phyloP scores from a whole-genome alignment of 2,329 filamentous ascomycete genomes.

The Blastomyces percursus region DNA sequence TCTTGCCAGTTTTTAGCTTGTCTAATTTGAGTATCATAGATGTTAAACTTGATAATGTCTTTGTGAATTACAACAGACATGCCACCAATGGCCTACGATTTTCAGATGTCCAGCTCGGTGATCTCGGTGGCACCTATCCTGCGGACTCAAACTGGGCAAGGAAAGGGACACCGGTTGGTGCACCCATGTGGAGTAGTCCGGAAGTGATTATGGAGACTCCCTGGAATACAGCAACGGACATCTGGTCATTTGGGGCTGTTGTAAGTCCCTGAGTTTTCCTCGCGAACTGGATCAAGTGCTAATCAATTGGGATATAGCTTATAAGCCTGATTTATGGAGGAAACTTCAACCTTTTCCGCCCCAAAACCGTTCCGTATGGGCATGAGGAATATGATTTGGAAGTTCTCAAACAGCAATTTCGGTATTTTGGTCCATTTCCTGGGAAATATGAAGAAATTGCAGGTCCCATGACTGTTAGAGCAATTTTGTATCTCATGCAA shows the following conservation, averaged over 20 bases:
- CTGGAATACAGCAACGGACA: slow-evolving; percentile 16
- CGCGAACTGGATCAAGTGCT: neutral
- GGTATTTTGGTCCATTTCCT: slow-evolving; percentile 17
- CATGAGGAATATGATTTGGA: slow-evolving; percentile 17
- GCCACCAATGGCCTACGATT: slow-evolving; percentile 11
- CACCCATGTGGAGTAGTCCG: slow-evolving; percentile 10
- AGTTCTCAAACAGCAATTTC: slow-evolving; percentile 16
- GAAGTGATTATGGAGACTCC: slow-evolving; percentile 15
- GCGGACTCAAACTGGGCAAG: slow-evolving; percentile 12
- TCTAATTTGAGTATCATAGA: slow-evolving; percentile 8
- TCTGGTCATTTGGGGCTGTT: slow-evolving; percentile 17
- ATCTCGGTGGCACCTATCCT: slow-evolving; percentile 14
- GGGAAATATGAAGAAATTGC: slow-evolving; percentile 11
- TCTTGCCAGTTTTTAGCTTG: neutral
- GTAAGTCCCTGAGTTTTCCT: slow-evolving; percentile 1
- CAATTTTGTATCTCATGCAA: slow-evolving; percentile 12
- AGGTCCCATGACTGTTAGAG: slow-evolving; percentile 4
- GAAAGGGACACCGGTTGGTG: slow-evolving; percentile 13
- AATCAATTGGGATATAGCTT: slow-evolving; percentile 10
- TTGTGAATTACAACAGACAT: slow-evolving; percentile 14
- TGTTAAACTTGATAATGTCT: slow-evolving; percentile 16
- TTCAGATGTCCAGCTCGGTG: slow-evolving; percentile 16
- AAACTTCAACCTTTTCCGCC: slow-evolving; percentile 16
- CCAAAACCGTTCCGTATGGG: slow-evolving; percentile 13
- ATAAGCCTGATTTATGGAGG: slow-evolving; percentile 15